Base-by-base conservation (phyloP, 1,139 yeast species). In the Blastobotrys apis region DNA sequence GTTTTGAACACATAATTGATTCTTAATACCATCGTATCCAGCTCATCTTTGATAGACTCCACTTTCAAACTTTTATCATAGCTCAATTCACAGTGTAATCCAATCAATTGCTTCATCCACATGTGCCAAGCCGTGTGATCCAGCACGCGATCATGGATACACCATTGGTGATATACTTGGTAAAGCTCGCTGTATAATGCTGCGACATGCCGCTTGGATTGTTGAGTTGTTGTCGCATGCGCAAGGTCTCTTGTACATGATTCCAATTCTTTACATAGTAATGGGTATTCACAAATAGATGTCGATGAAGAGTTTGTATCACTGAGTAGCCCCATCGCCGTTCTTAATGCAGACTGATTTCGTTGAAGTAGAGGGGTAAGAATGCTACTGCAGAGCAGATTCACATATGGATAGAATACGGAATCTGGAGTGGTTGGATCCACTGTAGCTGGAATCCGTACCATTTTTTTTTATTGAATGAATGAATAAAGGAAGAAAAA, bases 331-430 rank as follows among this genome's bases (percentile, higher is more conserved):
- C 19, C 25, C 4, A 37, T 12, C n/a, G n/a, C n/a, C 3, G 17
- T 4, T 10, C 10, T 13, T 3, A 25, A 20, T 16, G 9, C 16
- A 3, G 32, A 5, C n/a, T 27, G 5, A 20, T 37, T 37, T 5
- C 12, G n/a, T 4, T 12, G n/a, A n/a, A 25, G 23, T 5, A 27
- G 26, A 4, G 32, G 32, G 10, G 26, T 13, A 6, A 37, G 16
- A 13, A 37, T 3, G 17, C 10, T 26, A 12, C 12, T 26, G 39
- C 19, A 4, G 15, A 37, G 33, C 33, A 22, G 16, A 4, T 16
- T 22, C 4, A 38, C n/a, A 22, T 38, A 25, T 8, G 41, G 41
- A 16, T 31, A 38, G 13, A 38, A 25, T 30, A 30, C 29, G 10
- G 10, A n/a, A 19, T 38, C 41, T 6, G 41, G 41, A 6, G 41